Evolutionary conservation across 2,329 filamentous ascomycete genomes (phyloP), one percentile per base, ranked within the genome.

Genomic region (Colletotrichum noveboracense): DNA sequence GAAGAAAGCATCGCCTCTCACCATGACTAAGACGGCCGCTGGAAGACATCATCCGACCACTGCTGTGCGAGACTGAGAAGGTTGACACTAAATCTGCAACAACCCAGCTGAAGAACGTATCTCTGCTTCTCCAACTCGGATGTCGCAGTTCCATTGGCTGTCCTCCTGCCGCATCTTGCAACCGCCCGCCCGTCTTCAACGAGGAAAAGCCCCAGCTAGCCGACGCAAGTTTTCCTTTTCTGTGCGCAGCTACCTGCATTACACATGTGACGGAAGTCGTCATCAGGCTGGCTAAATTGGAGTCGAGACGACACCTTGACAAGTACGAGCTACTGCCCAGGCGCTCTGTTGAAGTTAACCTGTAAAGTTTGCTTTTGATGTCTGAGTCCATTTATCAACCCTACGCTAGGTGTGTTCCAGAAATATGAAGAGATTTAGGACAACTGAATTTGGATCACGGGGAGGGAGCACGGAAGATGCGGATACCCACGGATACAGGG

Each of bases 111-210:
- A 52, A 70, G 55, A 48, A 32, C 32, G 26, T 7, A 13, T 34
- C 32, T 4, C 36, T 34, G 26, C 36, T 68, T 43, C 52, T 43
- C 66, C 21, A 66, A 67, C 26, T 67, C n/a, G 12, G n/a, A 62
- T 34, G 56, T n/a, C 56, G 56, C 56, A 69, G 26, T n/a, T 43
- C 38, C 56, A 52, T 70, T 70, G 67, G 67, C 36, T 43, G 28
- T 28, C 24, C n/a, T 61, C 67, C 56, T 70, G 67, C 67, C 67
- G 67, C 67, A 62, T 62, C 67, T 70, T 58, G 36, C 55, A 43
- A 43, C 48, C 28, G 65, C 30, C 48, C 28, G 65, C 30, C 30
- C 32, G n/a, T 38, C 18, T 38, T 38, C 56, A 21, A 21, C 43
- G 43, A 52, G 43, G n/a, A 36, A 52, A 13, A 60, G 34, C 43